phyloP scores from a whole-genome alignment of 2,329 filamentous ascomycete species.

The Lachnellula subtilissima region DNA sequence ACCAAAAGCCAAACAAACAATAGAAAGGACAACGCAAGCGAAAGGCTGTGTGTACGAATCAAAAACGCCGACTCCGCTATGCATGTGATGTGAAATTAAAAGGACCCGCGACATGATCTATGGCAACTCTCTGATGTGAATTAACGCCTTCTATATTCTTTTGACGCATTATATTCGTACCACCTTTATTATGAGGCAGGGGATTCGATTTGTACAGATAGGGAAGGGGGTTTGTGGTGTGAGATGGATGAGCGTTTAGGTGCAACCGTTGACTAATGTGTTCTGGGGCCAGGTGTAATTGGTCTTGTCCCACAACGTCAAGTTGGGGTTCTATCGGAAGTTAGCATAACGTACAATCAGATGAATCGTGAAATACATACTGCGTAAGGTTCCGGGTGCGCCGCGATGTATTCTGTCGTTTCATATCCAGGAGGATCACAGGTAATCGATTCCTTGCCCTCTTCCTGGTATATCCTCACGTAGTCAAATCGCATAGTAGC shows the following conservation, averaged over 20 bases:
- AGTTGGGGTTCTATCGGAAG: neutral
- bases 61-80: conserved; percentile 13
- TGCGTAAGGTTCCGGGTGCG: conserved; percentile 47
- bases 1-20: too few species aligned
- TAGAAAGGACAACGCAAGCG: too few species aligned
- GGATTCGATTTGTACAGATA: conserved; percentile 20
- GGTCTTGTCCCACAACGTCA: conserved; percentile 35
- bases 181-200: conserved; percentile 9
- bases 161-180: conserved; percentile 21
- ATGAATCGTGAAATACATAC: conserved; percentile 53
- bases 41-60: too few species aligned
- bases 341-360: conserved; percentile 44
- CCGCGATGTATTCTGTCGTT: conserved; percentile 62
- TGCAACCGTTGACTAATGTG: conserved; percentile 53
- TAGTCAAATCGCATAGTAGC: conserved; percentile 66
- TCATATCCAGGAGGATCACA: conserved; percentile 64
- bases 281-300: conserved; percentile 58
- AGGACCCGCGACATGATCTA: conserved; percentile 2
- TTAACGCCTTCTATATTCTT: conserved; percentile 21
- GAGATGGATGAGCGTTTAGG: conserved; percentile 6
- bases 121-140: conserved; percentile 4
- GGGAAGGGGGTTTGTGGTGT: neutral
- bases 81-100: conserved; percentile 3
- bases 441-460: conserved; percentile 51
- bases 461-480: conserved; percentile 65